Percentiles rank a stretch among this genome's conserved stretches.
phyloP scores from a whole-genome alignment of 163 green algal species.

The Coccomyxa subellipsoidea region DNA sequence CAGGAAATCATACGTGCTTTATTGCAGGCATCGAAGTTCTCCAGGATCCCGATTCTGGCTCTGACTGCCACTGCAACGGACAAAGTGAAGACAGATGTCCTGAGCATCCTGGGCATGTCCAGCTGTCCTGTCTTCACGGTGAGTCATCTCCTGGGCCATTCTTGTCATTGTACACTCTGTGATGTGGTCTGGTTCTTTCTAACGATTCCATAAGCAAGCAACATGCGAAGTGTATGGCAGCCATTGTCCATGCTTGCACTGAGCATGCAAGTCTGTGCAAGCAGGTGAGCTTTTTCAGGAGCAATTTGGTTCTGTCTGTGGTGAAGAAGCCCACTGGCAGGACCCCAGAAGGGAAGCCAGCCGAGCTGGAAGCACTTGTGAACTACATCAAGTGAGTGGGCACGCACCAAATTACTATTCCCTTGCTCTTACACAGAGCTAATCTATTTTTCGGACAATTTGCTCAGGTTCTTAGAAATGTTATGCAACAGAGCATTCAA shows the following conservation, averaged over 20 bases:
- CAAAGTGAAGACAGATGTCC: conserved; percentile 64
- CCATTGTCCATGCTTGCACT: not conserved
- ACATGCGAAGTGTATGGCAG: too few species aligned
- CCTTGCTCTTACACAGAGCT: too few species aligned
- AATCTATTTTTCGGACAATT: too few species aligned
- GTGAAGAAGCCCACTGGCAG: conserved; percentile 57
- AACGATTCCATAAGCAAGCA: too few species aligned
- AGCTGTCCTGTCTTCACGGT: conserved; percentile 36
- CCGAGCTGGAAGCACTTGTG: conserved; percentile 47
- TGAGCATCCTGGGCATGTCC: conserved; percentile 56
- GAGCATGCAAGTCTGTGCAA: not conserved
- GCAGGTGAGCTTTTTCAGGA: conserved; percentile 74
- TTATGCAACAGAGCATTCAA: too few species aligned
- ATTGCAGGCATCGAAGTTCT: conserved; percentile 36
- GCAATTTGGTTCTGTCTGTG: conserved; percentile 71
- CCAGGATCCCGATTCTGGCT: conserved; percentile 67
- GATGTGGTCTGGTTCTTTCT: too few species aligned
- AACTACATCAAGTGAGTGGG: conserved; percentile 48
- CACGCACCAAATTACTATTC: too few species aligned
- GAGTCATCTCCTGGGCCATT: not conserved
- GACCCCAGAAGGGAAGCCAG: conserved; percentile 44
- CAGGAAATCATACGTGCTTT: too few species aligned
- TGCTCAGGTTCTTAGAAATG: too few species aligned
- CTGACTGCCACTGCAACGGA: conserved; percentile 84
- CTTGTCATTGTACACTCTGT: too few species aligned